phyloP scores from a whole-genome alignment of 2,329 filamentous ascomycete genomes.

The Penicillium sp. region DNA sequence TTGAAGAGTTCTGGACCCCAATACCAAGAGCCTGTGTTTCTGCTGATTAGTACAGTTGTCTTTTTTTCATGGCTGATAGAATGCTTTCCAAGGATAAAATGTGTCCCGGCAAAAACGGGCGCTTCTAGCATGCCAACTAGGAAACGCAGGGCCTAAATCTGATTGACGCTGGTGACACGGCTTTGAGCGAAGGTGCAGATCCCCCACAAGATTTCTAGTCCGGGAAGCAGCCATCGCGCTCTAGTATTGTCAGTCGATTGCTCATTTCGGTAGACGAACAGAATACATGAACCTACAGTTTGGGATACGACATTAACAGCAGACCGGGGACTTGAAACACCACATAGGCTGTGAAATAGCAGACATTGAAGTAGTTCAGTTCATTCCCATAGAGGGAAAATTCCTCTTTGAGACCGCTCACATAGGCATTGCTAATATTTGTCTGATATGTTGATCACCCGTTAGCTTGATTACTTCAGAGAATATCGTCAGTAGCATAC shows the following conservation, averaged over 20 bases:
- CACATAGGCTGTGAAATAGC: conserved; percentile 40
- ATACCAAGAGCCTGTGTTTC: conserved; percentile 47
- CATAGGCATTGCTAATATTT: conserved; percentile 44
- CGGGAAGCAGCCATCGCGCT: conserved; percentile 39
- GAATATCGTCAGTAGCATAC: conserved; percentile 7
- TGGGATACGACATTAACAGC: conserved; percentile 39
- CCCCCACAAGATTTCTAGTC: conserved; percentile 43
- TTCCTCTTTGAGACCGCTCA: conserved; percentile 42
- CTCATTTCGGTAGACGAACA: too few relatives aligned
- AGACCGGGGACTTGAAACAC: conserved; percentile 41
- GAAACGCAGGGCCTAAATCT: conserved; percentile 44
- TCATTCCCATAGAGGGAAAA: conserved; percentile 40
- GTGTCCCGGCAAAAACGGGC: conserved; percentile 42
- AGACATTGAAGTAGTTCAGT: conserved; percentile 42
- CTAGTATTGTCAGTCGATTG: conserved; percentile 14
- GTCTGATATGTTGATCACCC: conserved; percentile 33
- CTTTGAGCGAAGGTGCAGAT: conserved; percentile 45
- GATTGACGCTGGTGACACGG: conserved; percentile 39
- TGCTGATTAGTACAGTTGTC: background rate
- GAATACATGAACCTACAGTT: conserved; percentile 23
- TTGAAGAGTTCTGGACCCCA: conserved; percentile 57
- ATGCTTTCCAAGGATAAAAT: conserved; percentile 38
- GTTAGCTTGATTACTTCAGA: background rate
- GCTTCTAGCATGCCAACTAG: conserved; percentile 44
- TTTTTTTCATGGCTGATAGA: background rate